A percentile compares a stretch with the other conserved stretches of the same genome.
These are phyloP conservation scores for Aspergillus homomorphus DNA, from an alignment of 495 filamentous ascomycete genomes.

Conservation along the genomic window DNA sequence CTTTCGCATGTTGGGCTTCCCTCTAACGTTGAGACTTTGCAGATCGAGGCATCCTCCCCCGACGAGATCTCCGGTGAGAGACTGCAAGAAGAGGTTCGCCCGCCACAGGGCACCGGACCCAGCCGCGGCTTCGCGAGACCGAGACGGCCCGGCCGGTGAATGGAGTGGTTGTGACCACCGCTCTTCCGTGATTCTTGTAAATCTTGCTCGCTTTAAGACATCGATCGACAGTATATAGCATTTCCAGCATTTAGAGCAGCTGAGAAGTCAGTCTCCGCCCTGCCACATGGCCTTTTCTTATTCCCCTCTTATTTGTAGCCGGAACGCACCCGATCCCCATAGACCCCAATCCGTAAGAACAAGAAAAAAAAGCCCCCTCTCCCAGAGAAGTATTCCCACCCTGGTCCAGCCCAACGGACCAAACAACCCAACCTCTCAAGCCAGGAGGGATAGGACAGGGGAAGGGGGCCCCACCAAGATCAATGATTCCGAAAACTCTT, in stretches of 20 bases:
- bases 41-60: slow-evolving; percentile 67
- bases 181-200: background rate
- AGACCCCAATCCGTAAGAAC: no score
- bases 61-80: slow-evolving; percentile 71
- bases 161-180: background rate
- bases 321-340: no score
- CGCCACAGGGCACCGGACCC: slow-evolving; percentile 56
- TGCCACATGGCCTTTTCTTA: no score
- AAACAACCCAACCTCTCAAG: no score
- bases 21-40: slow-evolving; percentile 14
- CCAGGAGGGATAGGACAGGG: no score
- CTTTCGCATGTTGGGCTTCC: background rate
- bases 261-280: background rate
- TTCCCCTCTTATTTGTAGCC: no score
- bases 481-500: slow-evolving; percentile 72
- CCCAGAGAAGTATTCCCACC: no score
- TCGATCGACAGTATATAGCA: slow-evolving; percentile 3
- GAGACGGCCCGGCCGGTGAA: slow-evolving; percentile 73
- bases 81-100: slow-evolving; percentile 74
- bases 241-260: background rate
- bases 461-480: slow-evolving; percentile 15
- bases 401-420: slow-evolving; percentile 1
- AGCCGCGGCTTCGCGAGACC: slow-evolving; percentile 79
- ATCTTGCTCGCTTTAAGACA: background rate
- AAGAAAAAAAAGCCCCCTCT: no score